Base-by-base conservation (phyloP, 2,329 filamentous ascomycete genomes). In the Pseudogymnoascus sp. region DNA sequence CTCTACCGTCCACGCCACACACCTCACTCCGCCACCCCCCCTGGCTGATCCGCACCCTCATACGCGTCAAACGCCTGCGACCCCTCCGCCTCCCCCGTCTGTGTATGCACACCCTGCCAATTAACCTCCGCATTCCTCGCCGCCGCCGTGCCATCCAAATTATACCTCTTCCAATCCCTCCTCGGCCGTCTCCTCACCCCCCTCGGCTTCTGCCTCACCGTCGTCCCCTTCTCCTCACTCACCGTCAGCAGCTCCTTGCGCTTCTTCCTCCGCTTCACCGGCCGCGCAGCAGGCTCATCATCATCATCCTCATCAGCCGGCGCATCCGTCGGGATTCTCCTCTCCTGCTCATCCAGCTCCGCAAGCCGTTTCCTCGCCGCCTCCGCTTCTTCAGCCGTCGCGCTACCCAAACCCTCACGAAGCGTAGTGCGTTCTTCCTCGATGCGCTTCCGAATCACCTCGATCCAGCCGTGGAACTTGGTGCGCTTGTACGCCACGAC, bases 401-500 rank as follows among this genome's bases (percentile, higher is more conserved):
- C 14, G 14, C 37, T 18, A 2, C 7, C 18, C n/a, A 12, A 38
- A 59, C 28, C 41, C 63, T 63, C 50, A 41, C 61, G 2, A 16
- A 69, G 37, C 11, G 61, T 54, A 11, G 37, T 30, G 35, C 66
- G 63, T 43, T 70, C 65, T 18, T 64, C 57, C 7, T 62, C 50
- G 37, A 67, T 64, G n/a, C 59, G 14, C 18, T 65, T 47, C 11
- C 64, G 43, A 25, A 65, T 60, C 2, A 59, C 22, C 28, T 37
- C 39, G 30, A 61, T 65, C 69, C 70, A 70, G 38, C 62, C 63
- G 7, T 43, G 37, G 47, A 65, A 66, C 5, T 63, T 66, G 43
- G 65, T 50, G 12, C 76, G 69, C 38, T 68, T 72, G 18, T 69
- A 65, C 9, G 81, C 80, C 69, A 82, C 80, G 4, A 86, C 78